phyloP scores from a whole-genome alignment of 2,329 filamentous ascomycete genomes.

The Nectriaceae sp. region DNA sequence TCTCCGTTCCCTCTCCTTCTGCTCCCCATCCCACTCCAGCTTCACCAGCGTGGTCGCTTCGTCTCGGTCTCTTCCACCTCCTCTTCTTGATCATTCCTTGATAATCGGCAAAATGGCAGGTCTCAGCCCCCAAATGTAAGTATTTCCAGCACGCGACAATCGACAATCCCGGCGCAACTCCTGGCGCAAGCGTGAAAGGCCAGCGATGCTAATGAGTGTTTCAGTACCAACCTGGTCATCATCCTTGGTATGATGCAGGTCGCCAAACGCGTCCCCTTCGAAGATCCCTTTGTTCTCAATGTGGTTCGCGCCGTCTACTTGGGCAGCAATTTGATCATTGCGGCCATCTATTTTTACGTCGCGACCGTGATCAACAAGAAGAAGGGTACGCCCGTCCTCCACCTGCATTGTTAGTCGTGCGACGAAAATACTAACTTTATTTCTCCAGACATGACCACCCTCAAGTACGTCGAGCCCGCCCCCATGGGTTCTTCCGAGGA shows the following conservation, averaged over 20 bases:
- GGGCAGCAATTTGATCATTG: conserved; percentile 77
- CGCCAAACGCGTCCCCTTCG: conserved; percentile 92
- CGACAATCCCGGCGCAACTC: conserved; percentile 8
- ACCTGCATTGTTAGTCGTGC: neutral
- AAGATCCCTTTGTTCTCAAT: conserved; percentile 69
- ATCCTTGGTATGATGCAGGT: conserved; percentile 98
- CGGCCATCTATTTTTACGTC: conserved; percentile 81
- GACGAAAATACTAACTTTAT: conserved; percentile 11
- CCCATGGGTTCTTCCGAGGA: conserved; percentile 93
- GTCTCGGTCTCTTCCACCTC: conserved; percentile 5
- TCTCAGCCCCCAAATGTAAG: conserved; percentile 67
- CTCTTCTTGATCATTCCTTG: conserved; percentile 3
- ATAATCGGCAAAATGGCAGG: conserved; percentile 54
- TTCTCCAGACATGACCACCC: conserved; percentile 83
- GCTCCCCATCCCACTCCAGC: conserved; percentile 13
- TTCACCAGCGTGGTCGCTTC: conserved; percentile 4
- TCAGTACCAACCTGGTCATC: conserved; percentile 88
- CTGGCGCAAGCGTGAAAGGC: conserved; percentile 15
- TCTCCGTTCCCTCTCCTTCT: conserved; percentile 4
- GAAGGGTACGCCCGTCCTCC: conserved; percentile 69
- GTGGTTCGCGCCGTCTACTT: conserved; percentile 56
- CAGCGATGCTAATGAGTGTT: conserved; percentile 28
- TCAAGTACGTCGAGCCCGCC: conserved; percentile 97
- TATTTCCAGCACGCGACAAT: conserved; percentile 7
- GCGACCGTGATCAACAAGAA: conserved; percentile 89